Conservation (phyloP, 768 basidiomycete species). For the Multifurca ochricompacta region DNA sequence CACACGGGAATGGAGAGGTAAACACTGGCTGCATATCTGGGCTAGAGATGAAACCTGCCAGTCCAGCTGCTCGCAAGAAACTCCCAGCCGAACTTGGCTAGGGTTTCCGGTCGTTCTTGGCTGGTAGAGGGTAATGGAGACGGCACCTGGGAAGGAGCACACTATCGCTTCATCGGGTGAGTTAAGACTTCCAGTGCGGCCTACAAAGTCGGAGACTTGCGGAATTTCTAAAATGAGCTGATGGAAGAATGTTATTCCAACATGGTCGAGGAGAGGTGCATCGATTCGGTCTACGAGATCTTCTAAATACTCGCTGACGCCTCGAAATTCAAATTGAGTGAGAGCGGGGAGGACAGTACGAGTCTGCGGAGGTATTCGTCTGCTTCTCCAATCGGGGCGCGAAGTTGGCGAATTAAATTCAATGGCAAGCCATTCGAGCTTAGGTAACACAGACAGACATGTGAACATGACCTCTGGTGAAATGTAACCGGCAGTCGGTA, state of each 20-base stretch:
- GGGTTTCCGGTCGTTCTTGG: background rate
- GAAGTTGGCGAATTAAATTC: background rate
- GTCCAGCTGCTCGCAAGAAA: background rate
- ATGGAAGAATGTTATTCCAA: background rate
- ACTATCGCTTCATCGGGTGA: background rate
- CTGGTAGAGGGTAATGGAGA: background rate
- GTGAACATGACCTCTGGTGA: background rate
- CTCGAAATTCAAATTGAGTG: background rate
- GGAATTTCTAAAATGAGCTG: background rate
- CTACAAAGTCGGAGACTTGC: background rate
- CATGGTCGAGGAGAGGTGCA: background rate
- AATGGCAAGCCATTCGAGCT: background rate
- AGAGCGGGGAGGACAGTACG: background rate
- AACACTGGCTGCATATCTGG: background rate
- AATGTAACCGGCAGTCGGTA: background rate
- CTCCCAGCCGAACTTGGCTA: background rate
- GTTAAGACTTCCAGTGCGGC: background rate
- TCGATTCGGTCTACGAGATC: background rate
- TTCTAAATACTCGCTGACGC: background rate
- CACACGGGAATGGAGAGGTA: background rate
- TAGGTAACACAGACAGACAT: background rate
- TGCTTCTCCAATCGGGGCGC: too few relatives aligned
- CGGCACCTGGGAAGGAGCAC: background rate
- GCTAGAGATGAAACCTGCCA: slow-evolving; percentile 1
- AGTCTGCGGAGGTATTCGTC: too few relatives aligned